phyloP scores from a whole-genome alignment of 305 asterid genomes.

The Fraxinus greggii region DNA sequence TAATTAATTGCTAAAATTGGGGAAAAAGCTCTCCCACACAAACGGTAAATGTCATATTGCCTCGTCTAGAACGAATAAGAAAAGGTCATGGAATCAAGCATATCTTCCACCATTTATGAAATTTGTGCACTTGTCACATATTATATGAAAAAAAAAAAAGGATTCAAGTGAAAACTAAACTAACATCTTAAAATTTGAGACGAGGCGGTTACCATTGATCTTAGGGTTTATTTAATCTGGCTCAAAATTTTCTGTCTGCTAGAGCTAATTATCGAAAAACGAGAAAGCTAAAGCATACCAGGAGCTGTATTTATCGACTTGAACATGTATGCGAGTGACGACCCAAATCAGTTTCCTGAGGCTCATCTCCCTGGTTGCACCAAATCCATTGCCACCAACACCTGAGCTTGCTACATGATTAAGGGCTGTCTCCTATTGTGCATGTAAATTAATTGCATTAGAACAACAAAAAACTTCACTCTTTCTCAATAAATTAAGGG shows the following conservation, averaged over 20 bases:
- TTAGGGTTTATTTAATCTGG: too few species aligned
- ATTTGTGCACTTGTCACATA: too few species aligned
- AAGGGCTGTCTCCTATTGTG: slow-evolving; percentile 72
- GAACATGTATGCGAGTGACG: slow-evolving; percentile 70
- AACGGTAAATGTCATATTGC: background rate
- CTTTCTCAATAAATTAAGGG: background rate
- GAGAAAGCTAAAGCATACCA: slow-evolving; percentile 40
- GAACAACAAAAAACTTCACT: background rate
- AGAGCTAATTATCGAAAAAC: background rate
- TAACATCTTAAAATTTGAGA: background rate
- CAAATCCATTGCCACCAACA: slow-evolving; percentile 70
- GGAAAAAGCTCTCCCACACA: too few species aligned
- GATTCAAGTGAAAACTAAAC: background rate
- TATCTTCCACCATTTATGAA: background rate
- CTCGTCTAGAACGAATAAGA: background rate
- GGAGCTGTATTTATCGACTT: slow-evolving; percentile 64
- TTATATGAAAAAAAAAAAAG: too few species aligned
- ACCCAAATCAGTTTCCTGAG: slow-evolving; percentile 80
- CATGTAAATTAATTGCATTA: background rate
- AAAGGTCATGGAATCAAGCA: background rate
- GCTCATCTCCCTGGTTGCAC: slow-evolving; percentile 85
- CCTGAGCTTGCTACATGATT: slow-evolving; percentile 80
- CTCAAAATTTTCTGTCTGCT: too few species aligned
- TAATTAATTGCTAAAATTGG: too few species aligned
- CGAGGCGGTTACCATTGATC: background rate